Evolutionary conservation across 441 rosid species (phyloP).

Genomic region (Gossypium davidsonii): DNA sequence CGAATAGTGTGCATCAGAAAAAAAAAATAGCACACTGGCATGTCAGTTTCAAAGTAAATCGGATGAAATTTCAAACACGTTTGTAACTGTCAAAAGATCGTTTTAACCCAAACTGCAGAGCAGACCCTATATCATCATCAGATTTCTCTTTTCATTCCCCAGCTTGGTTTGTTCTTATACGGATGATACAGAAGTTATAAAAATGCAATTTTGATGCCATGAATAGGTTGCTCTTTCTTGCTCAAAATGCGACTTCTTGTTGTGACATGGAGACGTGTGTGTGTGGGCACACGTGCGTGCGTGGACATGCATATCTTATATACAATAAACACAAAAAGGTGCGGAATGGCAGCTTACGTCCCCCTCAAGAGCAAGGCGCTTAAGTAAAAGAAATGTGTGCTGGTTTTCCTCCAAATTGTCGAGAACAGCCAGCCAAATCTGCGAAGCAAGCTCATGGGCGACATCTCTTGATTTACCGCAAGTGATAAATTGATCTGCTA

Average conservation of each 20-base stretch:
- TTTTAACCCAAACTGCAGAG: not conserved
- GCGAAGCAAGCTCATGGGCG: constrained; percentile 67
- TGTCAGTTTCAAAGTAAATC: not conserved
- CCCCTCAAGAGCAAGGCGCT: constrained; percentile 62
- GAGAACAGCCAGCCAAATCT: constrained; percentile 75
- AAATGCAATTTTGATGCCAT: not conserved
- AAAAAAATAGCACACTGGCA: not conserved
- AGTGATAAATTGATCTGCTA: constrained; percentile 74
- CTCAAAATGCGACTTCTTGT: not conserved
- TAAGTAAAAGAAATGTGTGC: constrained; percentile 60
- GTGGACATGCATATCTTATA: not conserved
- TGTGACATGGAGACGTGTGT: not conserved
- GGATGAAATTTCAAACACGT: not conserved
- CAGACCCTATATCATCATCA: not conserved
- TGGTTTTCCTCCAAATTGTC: constrained; percentile 71
- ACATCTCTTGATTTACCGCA: constrained; percentile 63
- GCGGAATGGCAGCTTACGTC: constrained; percentile 44
- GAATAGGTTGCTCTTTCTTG: not conserved
- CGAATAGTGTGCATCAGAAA: not conserved
- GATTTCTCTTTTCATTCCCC: not conserved
- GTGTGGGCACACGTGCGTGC: no score
- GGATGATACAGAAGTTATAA: not conserved
- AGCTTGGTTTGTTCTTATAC: not conserved
- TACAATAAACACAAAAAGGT: not conserved
- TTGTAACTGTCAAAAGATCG: not conserved